Conservation (phyloP, 148 eudicot genomes). For the Gaultheria prostrata region DNA sequence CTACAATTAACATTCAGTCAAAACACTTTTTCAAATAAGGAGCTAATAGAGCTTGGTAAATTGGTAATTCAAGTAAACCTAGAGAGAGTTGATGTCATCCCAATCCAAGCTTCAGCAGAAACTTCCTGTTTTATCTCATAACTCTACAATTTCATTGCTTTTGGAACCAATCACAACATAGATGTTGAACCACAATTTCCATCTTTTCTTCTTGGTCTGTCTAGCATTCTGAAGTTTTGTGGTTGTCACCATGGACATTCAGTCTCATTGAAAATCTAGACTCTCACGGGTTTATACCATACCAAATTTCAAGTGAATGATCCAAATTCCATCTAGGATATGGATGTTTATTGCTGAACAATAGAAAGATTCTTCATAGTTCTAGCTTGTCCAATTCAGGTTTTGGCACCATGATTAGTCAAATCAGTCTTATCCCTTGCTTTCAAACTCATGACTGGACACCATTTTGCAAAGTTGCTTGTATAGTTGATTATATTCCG, state of each 20-base stretch:
- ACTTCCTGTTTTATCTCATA: not conserved
- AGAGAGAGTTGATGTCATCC: constrained; percentile 1
- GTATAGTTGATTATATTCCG: not conserved
- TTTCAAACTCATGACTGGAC: constrained; percentile 1
- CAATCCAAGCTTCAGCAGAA: constrained; percentile 5
- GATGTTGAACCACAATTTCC: not conserved
- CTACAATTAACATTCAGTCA: constrained; percentile 10
- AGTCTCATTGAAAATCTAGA: not conserved
- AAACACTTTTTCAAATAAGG: constrained; percentile 3
- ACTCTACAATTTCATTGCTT: not conserved
- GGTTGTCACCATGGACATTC: not conserved
- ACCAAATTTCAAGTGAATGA: not conserved
- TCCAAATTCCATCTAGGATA: not conserved
- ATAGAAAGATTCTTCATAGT: not conserved
- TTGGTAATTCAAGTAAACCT: not conserved
- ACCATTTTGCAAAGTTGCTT: not conserved
- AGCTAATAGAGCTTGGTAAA: not conserved
- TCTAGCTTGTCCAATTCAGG: not conserved
- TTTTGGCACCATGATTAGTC: not conserved
- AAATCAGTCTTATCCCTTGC: not conserved
- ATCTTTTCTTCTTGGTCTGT: not conserved
- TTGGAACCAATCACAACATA: not conserved
- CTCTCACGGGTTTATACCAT: constrained; percentile 1
- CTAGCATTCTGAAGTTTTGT: not conserved
- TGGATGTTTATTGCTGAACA: not conserved